Percentiles rank a stretch among this genome's conserved stretches.
These are phyloP conservation scores for Tetrahymena thermophila DNA, from an alignment of 73 alveolate species.

Conservation along the genomic window DNA sequence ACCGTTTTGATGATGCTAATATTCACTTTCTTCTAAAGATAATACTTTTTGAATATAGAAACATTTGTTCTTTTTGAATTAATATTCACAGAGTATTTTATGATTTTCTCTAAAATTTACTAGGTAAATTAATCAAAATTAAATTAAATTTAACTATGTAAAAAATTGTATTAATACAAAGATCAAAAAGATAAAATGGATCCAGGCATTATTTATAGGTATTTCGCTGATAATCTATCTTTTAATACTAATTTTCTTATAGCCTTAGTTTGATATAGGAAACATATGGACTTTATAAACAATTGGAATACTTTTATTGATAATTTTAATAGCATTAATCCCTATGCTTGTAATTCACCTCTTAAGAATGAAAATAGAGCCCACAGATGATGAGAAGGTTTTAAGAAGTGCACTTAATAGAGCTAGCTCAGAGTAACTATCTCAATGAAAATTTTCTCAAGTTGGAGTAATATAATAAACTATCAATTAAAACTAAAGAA, in stretches of 20 bases:
- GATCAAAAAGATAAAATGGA: background rate
- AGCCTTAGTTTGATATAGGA: background rate
- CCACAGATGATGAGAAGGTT: background rate
- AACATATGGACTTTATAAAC: background rate
- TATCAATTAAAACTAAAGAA: too few species aligned
- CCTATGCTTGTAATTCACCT: background rate
- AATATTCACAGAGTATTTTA: conserved; percentile 8
- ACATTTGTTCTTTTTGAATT: background rate
- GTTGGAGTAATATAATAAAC: too few species aligned
- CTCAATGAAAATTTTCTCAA: background rate
- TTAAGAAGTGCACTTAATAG: background rate
- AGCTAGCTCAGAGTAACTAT: background rate
- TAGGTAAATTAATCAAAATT: background rate
- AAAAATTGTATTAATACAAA: background rate
- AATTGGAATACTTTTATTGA: background rate
- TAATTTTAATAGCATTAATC: background rate
- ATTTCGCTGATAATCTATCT: background rate
- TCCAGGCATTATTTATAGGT: background rate
- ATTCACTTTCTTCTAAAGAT: background rate
- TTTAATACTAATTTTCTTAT: background rate
- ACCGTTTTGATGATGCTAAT: background rate
- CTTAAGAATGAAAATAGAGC: background rate
- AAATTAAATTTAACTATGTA: background rate
- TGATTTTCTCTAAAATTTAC: background rate
- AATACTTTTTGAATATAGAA: background rate